Percentiles rank a stretch among this genome's conserved stretches.
phyloP scores from a whole-genome alignment of 257 asterid genomes.

The Ilex aquifolium region DNA sequence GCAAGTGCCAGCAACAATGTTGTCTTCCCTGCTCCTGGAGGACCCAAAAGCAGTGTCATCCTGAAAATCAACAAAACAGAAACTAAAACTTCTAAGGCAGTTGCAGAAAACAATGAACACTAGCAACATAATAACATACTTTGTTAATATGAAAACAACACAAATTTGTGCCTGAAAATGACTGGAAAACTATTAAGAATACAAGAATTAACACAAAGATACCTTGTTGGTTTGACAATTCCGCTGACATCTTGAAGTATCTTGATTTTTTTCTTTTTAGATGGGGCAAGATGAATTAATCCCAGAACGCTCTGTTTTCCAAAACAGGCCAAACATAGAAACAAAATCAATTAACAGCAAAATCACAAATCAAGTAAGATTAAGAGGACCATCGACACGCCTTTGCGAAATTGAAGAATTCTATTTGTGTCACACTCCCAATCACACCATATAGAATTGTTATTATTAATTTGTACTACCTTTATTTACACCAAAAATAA shows the following conservation, averaged over 20 bases:
- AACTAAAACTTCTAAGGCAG: too few species aligned
- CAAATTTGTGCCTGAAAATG: too few species aligned
- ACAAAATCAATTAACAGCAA: background rate
- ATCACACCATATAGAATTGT: too few species aligned
- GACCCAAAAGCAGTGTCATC: conserved; percentile 46
- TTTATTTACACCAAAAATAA: background rate
- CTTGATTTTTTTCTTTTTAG: conserved; percentile 29
- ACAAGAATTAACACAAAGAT: background rate
- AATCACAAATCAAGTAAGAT: background rate
- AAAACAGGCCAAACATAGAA: background rate
- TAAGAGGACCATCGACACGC: too few species aligned
- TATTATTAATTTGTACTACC: too few species aligned
- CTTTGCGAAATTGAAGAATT: too few species aligned
- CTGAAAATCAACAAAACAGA: conserved; percentile 13
- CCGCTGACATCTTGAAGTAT: conserved; percentile 33
- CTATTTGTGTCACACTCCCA: too few species aligned
- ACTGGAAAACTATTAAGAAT: too few species aligned
- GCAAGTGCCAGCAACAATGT: conserved; percentile 37
- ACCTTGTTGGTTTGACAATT: conserved; percentile 36
- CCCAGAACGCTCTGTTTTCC: conserved; percentile 25
- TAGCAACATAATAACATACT: too few species aligned
- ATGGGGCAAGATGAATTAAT: conserved; percentile 25
- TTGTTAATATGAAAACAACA: too few species aligned
- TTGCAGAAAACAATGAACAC: too few species aligned
- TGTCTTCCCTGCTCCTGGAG: conserved; percentile 47